Conservation (phyloP, 2,329 filamentous ascomycete species). For the Hypoxylon sp. region DNA sequence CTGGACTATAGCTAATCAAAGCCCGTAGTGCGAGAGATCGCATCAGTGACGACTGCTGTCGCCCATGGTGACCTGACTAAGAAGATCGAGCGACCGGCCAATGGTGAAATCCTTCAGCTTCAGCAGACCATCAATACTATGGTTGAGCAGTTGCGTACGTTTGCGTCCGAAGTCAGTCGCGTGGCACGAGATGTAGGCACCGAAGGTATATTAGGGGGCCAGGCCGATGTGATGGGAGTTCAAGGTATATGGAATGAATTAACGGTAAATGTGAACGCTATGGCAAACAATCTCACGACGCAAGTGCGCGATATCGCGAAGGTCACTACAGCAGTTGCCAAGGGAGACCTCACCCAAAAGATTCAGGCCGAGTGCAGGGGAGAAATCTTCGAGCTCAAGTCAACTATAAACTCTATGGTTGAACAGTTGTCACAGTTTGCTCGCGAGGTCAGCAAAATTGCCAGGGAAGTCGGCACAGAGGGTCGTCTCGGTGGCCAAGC, state of each 20-base stretch:
- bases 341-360: slow-evolving; percentile 95
- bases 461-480: slow-evolving; percentile 96
- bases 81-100: slow-evolving; percentile 85
- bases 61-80: slow-evolving; percentile 87
- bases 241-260: slow-evolving; percentile 92
- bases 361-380: slow-evolving; percentile 93
- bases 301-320: slow-evolving; percentile 96
- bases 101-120: slow-evolving; percentile 85
- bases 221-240: slow-evolving; percentile 86
- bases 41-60: slow-evolving; percentile 86
- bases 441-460: slow-evolving; percentile 95
- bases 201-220: slow-evolving; percentile 85
- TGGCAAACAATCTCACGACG: slow-evolving; percentile 89
- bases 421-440: slow-evolving; percentile 98
- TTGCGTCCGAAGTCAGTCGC: slow-evolving; percentile 86
- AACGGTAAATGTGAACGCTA: slow-evolving; percentile 88
- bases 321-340: slow-evolving; percentile 79
- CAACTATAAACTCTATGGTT: slow-evolving; percentile 99
- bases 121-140: slow-evolving; percentile 92
- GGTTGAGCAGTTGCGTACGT: slow-evolving; percentile 87
- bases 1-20: slow-evolving; percentile 20
- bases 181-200: slow-evolving; percentile 88
- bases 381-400: slow-evolving; percentile 95
- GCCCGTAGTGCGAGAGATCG: slow-evolving; percentile 81
- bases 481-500: slow-evolving; percentile 94